Base-by-base conservation (phyloP, 306 rosid genomes). In the Gastrolobium bilobum region DNA sequence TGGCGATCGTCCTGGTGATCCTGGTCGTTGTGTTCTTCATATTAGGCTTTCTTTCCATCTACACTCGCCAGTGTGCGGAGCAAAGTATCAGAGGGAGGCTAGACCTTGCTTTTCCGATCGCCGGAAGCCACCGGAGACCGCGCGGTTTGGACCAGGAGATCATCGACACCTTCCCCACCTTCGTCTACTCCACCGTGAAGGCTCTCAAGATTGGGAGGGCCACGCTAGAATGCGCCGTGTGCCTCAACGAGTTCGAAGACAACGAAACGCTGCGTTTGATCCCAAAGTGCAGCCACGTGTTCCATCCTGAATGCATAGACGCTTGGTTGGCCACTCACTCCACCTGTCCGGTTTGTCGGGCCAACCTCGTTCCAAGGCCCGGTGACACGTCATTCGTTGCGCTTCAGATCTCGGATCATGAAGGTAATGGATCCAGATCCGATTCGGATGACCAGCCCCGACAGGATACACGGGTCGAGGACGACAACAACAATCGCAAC, bases 261-360 rank as follows among this genome's bases (percentile, higher is more conserved):
- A 77, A 86, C 1, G 99, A 95, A 78, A 90, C 89, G 79, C 91
- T 95, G 90, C 99, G 99, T 85, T 90, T 95, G 68, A 84, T 95
- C 29, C 98, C 98, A 5, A 84, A 85, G 13, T 95, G 99, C 48
- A 88, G 86, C 83, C 99, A 95, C 76, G 98, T 93, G 56, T 95
- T 95, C 80, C 99, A 95, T 79, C 58, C 89, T 0, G 86, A 80
- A 2, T 95, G 99, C 65, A 80, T 95, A 46, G 99, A 95, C 75
- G 85, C 87, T 38, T 93, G 99, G 99, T 72, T 95, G 7, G 80
- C 77, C 2, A 83, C 81, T 6, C 97, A 93, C 83, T 83, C 89
- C 47, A 93, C 99, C 3, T 95, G 99, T 50, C 99, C 99, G 0
- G 98, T 95, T 63, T 95, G 99, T 44, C 91, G 99, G 0, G 91